Conservation (phyloP, 1,139 yeast species). For the Sugiyamaella novakii region DNA sequence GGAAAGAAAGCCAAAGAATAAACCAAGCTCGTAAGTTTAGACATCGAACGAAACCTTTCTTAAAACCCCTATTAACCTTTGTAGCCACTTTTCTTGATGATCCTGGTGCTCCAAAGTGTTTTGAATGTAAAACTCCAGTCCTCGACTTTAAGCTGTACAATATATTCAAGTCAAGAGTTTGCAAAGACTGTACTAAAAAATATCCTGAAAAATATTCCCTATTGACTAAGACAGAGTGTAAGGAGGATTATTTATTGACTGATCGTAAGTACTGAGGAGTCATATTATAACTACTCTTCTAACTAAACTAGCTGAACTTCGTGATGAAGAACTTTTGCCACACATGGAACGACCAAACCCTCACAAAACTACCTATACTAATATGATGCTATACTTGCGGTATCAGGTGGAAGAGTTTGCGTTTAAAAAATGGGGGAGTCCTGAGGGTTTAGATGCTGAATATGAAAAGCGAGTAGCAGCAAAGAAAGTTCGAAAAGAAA, state of each 20-base stretch:
- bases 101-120: conserved; percentile 71
- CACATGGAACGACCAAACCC: conserved; percentile 93
- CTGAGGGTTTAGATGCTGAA: conserved; percentile 86
- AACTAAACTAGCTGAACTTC: conserved; percentile 58
- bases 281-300: too few species aligned
- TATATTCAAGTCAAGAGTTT: conserved; percentile 72
- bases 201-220: conserved; percentile 86
- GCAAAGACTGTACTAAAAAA: conserved; percentile 71
- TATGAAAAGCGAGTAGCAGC: conserved; percentile 81
- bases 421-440: conserved; percentile 91
- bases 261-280: conserved; percentile 54
- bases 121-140: conserved; percentile 74
- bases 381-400: conserved; percentile 89
- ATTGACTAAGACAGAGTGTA: conserved; percentile 92
- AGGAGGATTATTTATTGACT: conserved; percentile 86
- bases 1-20: conserved; percentile 64
- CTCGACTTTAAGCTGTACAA: conserved; percentile 72
- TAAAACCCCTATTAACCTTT: conserved; percentile 7
- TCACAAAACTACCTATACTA: conserved; percentile 79
- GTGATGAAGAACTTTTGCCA: conserved; percentile 66
- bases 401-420: conserved; percentile 92
- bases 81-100: conserved; percentile 46
- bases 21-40: conserved; percentile 30
- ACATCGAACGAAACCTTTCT: too few species aligned
- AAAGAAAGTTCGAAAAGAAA: conserved; percentile 73